phyloP scores from a whole-genome alignment of 768 basidiomycete species.

The Mycena chlorophos region DNA sequence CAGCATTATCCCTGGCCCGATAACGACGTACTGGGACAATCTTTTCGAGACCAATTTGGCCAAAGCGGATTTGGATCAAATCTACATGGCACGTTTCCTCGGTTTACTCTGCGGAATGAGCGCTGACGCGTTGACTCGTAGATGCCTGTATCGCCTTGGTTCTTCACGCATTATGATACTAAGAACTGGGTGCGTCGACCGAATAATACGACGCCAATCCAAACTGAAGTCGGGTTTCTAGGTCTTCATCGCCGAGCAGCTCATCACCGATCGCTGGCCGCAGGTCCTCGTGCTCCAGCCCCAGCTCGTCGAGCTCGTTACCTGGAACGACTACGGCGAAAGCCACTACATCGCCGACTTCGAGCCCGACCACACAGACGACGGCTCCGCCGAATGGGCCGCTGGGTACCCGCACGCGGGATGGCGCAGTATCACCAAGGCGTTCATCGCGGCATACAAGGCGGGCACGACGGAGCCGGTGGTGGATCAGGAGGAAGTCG shows the following conservation, averaged over 20 bases:
- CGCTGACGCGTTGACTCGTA: neutral
- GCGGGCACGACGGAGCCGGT: slow-evolving; percentile 15
- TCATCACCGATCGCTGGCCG: slow-evolving; percentile 25
- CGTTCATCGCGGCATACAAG: slow-evolving; percentile 24
- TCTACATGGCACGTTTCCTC: slow-evolving; percentile 6
- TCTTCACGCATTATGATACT: slow-evolving; percentile 24
- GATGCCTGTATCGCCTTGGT: slow-evolving; percentile 40
- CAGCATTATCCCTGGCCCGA: slow-evolving; percentile 7
- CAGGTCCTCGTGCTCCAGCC: slow-evolving; percentile 21
- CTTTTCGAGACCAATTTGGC: neutral
- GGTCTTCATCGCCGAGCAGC: slow-evolving; percentile 20
- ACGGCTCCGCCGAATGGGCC: slow-evolving; percentile 21
- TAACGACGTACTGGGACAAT: slow-evolving; percentile 7
- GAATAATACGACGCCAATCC: too few species aligned
- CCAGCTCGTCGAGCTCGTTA: slow-evolving; percentile 27
- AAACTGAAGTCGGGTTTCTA: too few species aligned
- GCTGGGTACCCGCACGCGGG: slow-evolving; percentile 19
- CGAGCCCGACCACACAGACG: slow-evolving; percentile 20
- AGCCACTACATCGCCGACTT: slow-evolving; percentile 37
- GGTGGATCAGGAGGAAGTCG: slow-evolving; percentile 17
- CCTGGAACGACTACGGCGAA: slow-evolving; percentile 46
- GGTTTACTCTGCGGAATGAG: neutral
- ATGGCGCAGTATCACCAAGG: slow-evolving; percentile 22
- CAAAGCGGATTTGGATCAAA: slow-evolving; percentile 15
- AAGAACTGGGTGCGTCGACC: too few species aligned